Base-by-base conservation (phyloP, 257 asterid species). In the Solanum boliviense region DNA sequence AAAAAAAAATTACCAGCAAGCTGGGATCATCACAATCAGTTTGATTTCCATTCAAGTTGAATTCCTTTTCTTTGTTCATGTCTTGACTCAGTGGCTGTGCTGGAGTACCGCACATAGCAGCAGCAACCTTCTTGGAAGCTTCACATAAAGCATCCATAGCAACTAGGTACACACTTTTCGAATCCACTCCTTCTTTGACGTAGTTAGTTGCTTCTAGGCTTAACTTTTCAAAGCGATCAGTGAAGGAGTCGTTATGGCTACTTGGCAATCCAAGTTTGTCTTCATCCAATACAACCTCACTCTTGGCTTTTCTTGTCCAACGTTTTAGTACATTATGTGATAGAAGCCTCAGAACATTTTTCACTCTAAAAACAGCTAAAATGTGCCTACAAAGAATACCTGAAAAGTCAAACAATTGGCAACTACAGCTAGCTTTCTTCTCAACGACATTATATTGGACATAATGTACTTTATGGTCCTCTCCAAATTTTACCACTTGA, bases 261-360 rank as follows among this genome's bases (percentile, higher is more conserved):
- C 91, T 92, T 88, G 91, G 93, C 83, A 92, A 91, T 88, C 94
- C 94, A 84, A 88, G 86, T 76, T 89, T 90, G 68, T 91, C 91
- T 76, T 94, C 96, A 89, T 94, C 98, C 88, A 96, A 87, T 72
- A 88, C 87, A 76, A 96, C 93, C 75, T 91, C 92, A 85, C 99
- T 95, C 91, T 91, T 95, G 87, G 98, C 99, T 85, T 94, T 95
- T 93, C 95, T 94, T 25, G 99, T 94, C 99, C 99, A 96, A 58
- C 98, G 90, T 92, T 94, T 95, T 90, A 94, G 87, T 83, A 93
- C 90, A 88, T 92, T 94, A 88, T 93, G 96, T 86, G 95, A 91
- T 46, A 98, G 98, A 87, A 96, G 98, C 1, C 96, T 96, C 68
- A 96, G 98, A 86, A 96, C 96, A 88, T 96, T 95, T 32, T 98